Evolutionary conservation across 345 rosid species (phyloP), one percentile per base, ranked within the genome.

Genomic region (Melastoma malabathricum): DNA sequence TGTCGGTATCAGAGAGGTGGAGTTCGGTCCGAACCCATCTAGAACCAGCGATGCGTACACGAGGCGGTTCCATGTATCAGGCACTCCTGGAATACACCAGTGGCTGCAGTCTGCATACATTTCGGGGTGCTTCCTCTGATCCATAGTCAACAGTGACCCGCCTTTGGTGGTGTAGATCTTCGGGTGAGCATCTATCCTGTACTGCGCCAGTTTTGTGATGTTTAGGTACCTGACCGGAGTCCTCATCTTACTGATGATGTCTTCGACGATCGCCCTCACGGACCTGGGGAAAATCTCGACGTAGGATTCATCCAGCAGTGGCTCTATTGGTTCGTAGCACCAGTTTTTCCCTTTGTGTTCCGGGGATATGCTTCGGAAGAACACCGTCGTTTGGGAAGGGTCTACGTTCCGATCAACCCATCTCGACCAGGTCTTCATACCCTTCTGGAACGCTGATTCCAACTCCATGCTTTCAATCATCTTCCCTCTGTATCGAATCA

Each of bases 31-130:
- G 15, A 54, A 16, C 27, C 59, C 44, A 44, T 68, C 59, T 14
- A 64, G 18, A 34, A 60, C 57, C 55, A 76, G 48, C 50, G 68
- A 60, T 20, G 73, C 76, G 29, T 76, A 74, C 14, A 76, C n/a
- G 4, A 76, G 71, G 15, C 18, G 54, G 55, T 78, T 81, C 83
- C 83, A 81, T 5, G 81, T 69, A 52, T 75, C 88, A 14, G 84
- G 87, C 13, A 80, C 53, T 25, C 83, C 86, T 5, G 83, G 86
- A 60, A 80, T 63, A 46, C 86, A 77, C 83, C 83, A 75, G 44
- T 80, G 87, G 66, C 75, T 74, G 67, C 83, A 81, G 59, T 81
- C 87, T 1, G 71, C 58, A 1, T 51, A 56, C 16, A 43, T 9
- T 41, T 58, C 43, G 4, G 61, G 70, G 14, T 63, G 51, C 57